Percentiles rank a stretch among this genome's conserved stretches.
Conservation (phyloP, 2,329 filamentous ascomycete species). For the Graphium sp. region DNA sequence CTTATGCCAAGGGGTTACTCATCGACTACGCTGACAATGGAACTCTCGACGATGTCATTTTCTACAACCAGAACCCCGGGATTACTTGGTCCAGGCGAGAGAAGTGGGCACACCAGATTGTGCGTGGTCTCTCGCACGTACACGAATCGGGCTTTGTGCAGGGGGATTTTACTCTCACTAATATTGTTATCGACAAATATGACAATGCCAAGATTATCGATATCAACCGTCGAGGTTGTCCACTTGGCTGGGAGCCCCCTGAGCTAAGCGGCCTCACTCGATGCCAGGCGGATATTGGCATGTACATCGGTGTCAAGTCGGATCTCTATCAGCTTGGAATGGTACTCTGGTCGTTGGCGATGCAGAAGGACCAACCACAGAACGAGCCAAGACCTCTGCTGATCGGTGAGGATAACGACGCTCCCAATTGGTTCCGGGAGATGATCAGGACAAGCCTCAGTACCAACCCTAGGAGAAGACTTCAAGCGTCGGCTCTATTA, state of each 20-base stretch:
- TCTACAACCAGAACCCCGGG: conserved; percentile 57
- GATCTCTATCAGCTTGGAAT: conserved; percentile 93
- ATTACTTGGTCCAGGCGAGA: conserved; percentile 20
- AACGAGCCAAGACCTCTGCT: conserved; percentile 44
- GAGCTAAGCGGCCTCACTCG: conserved; percentile 76
- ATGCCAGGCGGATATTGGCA: conserved; percentile 76
- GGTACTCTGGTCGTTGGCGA: conserved; percentile 86
- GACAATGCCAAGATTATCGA: conserved; percentile 94
- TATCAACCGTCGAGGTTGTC: conserved; percentile 93
- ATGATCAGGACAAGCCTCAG: conserved; percentile 65
- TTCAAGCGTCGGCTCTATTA: conserved; percentile 58
- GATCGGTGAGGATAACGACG: conserved; percentile 36
- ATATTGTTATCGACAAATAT: conserved; percentile 78
- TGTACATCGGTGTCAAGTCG: conserved; percentile 97
- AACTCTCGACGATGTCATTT: conserved; percentile 75
- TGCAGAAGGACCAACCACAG: conserved; percentile 81
- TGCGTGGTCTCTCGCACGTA: conserved; percentile 77
- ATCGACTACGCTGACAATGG: conserved; percentile 80
- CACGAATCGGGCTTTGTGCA: conserved; percentile 95
- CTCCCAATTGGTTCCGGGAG: conserved; percentile 65
- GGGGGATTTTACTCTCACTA: conserved; percentile 91
- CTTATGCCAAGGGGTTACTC: conserved; percentile 70
- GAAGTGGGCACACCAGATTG: conserved; percentile 75
- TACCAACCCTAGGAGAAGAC: conserved; percentile 52
- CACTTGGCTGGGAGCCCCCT: conserved; percentile 92